Percentiles rank a stretch among this genome's conserved stretches.
These are phyloP conservation scores for Emydomyces testavorans DNA, from an alignment of 2,329 filamentous ascomycete genomes.

Conservation along the genomic window DNA sequence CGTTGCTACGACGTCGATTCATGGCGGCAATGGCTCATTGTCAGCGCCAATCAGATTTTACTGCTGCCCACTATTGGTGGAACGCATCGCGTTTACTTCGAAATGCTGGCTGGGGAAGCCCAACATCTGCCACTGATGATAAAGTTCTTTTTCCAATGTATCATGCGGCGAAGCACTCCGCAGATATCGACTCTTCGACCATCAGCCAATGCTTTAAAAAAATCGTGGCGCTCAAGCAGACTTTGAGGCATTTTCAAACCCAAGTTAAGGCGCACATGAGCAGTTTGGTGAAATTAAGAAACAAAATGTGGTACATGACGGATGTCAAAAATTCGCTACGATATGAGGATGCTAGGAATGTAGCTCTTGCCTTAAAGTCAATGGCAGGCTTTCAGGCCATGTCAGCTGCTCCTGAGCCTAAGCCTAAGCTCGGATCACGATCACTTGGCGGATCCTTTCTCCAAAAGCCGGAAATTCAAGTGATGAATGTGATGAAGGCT, in stretches of 20 bases:
- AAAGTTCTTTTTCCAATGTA: conserved; percentile 62
- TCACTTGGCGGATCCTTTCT: conserved; percentile 49
- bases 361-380: conserved; percentile 76
- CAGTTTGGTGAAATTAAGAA: conserved; percentile 61
- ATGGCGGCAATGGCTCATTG: conserved; percentile 66
- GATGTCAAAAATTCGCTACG: conserved; percentile 82
- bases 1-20: conserved; percentile 29
- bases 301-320: conserved; percentile 98
- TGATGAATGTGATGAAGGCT: conserved; percentile 77
- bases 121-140: conserved; percentile 49
- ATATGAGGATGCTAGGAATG: conserved; percentile 76
- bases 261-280: conserved; percentile 64
- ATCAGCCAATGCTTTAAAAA: conserved; percentile 30
- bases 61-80: conserved; percentile 76
- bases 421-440: conserved; percentile 36
- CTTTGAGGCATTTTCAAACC: conserved; percentile 63
- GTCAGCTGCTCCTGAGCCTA: conserved; percentile 23
- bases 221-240: conserved; percentile 70
- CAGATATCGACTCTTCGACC: conserved; percentile 24
- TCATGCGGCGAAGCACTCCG: conserved; percentile 39
- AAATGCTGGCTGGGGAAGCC: conserved; percentile 47
- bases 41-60: conserved; percentile 67
- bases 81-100: conserved; percentile 65
- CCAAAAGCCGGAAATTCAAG: conserved; percentile 69
- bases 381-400: conserved; percentile 55